Percentiles rank a stretch among this genome's conserved stretches.
phyloP scores from a whole-genome alignment of 305 asterid species.

The Solanum hybrid region DNA sequence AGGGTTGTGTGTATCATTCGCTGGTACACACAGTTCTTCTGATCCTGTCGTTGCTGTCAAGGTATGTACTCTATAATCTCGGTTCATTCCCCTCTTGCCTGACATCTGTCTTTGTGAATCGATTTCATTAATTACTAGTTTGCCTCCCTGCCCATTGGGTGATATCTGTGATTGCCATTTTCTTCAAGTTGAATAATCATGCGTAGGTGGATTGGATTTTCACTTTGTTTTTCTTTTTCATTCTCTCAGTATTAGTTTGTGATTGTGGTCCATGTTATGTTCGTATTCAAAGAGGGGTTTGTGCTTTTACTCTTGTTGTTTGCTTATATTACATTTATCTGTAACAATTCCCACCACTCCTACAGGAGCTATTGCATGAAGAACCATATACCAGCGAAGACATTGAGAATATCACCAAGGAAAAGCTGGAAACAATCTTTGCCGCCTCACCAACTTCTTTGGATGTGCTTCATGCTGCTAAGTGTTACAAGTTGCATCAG shows the following conservation, averaged over 20 bases:
- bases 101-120: not conserved
- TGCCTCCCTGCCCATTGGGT: not conserved
- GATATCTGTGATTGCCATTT: not conserved
- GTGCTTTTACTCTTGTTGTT: not conserved
- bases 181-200: not conserved
- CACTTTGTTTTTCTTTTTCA: not conserved
- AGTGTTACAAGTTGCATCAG: conserved; percentile 73
- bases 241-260: not conserved
- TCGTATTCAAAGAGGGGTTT: not conserved
- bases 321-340: not conserved
- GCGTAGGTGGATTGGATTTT: not conserved
- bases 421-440: conserved; percentile 48
- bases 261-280: not conserved
- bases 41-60: conserved; percentile 80
- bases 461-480: conserved; percentile 77
- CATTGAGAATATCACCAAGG: conserved; percentile 52
- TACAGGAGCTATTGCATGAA: conserved; percentile 67
- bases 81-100: not conserved
- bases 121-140: not conserved
- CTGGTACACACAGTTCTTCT: conserved; percentile 55
- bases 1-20: conserved; percentile 62
- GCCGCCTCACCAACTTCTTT: conserved; percentile 69
- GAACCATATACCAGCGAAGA: conserved; percentile 64
- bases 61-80: conserved; percentile 18
- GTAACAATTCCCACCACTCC: not conserved